These are phyloP conservation scores for Patellifolia procumbens DNA, from an alignment of 179 eudicot species.

Conservation along the genomic window DNA sequence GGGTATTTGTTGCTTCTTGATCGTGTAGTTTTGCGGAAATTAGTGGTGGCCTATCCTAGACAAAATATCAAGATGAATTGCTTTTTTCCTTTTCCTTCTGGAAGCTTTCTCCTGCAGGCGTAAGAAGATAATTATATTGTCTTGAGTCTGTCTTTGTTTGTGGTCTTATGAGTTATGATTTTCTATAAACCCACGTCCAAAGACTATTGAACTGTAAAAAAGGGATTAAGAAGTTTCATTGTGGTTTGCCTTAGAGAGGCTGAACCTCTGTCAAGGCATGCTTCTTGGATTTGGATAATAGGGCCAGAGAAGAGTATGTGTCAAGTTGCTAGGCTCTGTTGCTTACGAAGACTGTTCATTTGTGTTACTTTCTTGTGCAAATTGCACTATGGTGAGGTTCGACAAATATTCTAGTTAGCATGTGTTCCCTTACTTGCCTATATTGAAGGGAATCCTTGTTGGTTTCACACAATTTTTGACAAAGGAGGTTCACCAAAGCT, in stretches of 20 bases:
- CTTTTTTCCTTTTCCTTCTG: conserved; percentile 5
- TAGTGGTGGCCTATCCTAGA: background rate
- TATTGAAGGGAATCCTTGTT: too few relatives aligned
- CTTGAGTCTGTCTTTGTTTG: conserved; percentile 1
- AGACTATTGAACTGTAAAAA: background rate
- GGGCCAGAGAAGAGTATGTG: background rate
- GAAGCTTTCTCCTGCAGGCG: conserved; percentile 1
- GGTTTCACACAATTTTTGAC: too few relatives aligned
- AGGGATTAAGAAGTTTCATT: background rate
- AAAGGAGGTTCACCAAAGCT: too few relatives aligned
- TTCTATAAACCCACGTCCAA: background rate
- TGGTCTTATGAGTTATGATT: background rate
- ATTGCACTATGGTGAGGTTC: too few relatives aligned
- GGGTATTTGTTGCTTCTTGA: background rate
- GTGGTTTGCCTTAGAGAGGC: background rate
- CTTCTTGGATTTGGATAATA: background rate
- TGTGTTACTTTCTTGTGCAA: too few relatives aligned
- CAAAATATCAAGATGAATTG: background rate
- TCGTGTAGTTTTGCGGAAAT: conserved; percentile 3
- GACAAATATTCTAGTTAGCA: too few relatives aligned
- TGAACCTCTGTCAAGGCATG: conserved; percentile 8
- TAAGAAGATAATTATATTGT: background rate
- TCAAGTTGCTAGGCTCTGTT: background rate
- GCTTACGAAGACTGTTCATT: too few relatives aligned
- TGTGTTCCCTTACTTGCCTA: too few relatives aligned